A percentile compares a stretch with the other conserved stretches of the same genome.
Evolutionary conservation across 2,329 filamentous ascomycete species (phyloP).

Genomic region (Teratosphaeria epicoccoides): DNA sequence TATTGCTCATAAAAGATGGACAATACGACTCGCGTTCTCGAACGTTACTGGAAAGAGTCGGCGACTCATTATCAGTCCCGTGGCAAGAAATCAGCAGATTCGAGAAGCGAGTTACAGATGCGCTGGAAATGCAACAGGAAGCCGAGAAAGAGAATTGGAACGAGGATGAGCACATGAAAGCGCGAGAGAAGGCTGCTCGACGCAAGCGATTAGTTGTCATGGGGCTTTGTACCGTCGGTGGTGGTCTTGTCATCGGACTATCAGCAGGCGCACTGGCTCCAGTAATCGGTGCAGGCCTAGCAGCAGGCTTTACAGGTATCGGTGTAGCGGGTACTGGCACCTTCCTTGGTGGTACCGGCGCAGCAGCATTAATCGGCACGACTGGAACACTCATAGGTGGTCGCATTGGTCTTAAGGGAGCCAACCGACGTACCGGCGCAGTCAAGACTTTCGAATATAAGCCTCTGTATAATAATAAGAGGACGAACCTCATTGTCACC

Average conservation of each 20-base stretch:
- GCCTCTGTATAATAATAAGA: slow-evolving; percentile 94
- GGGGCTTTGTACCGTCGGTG: slow-evolving; percentile 91
- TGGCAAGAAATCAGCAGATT: slow-evolving; percentile 95
- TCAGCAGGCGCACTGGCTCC: slow-evolving; percentile 87
- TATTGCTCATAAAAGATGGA: slow-evolving; percentile 92
- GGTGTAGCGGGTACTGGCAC: slow-evolving; percentile 79
- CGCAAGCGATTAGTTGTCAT: slow-evolving; percentile 86
- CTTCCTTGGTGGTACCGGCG: slow-evolving; percentile 84
- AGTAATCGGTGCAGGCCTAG: slow-evolving; percentile 85
- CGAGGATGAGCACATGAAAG: slow-evolving; percentile 87
- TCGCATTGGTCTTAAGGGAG: slow-evolving; percentile 74
- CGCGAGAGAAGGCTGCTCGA: slow-evolving; percentile 65
- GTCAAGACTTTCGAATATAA: slow-evolving; percentile 96
- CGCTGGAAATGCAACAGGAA: slow-evolving; percentile 92
- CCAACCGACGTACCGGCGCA: slow-evolving; percentile 75
- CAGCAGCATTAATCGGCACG: slow-evolving; percentile 88
- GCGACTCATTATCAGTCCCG: slow-evolving; percentile 64
- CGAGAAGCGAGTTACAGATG: slow-evolving; percentile 93
- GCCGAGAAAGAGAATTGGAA: slow-evolving; percentile 96
- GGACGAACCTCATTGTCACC: slow-evolving; percentile 89
- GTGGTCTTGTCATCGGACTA: slow-evolving; percentile 86
- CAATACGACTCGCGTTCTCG: slow-evolving; percentile 85
- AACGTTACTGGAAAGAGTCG: slow-evolving; percentile 72
- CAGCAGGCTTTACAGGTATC: slow-evolving; percentile 89
- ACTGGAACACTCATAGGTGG: slow-evolving; percentile 76